Conservation (phyloP, 179 eudicot species). For the Spergularia azorica region DNA sequence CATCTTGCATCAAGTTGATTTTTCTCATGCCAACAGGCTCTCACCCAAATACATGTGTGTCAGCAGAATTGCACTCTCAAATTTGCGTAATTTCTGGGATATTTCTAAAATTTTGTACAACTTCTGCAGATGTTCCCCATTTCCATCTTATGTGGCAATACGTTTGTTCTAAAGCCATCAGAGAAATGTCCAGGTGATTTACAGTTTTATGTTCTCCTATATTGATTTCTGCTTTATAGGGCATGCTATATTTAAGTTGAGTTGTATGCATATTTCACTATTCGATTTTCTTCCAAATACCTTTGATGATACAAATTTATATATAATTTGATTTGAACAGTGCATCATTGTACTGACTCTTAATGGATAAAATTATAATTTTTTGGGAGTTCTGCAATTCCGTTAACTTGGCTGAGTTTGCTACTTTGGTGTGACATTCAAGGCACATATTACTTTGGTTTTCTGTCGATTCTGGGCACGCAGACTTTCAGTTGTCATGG, state of each 20-base stretch:
- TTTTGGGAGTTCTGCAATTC: too few species aligned
- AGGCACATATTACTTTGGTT: too few species aligned
- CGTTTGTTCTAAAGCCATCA: constrained; percentile 70
- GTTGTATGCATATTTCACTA: background rate
- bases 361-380: too few species aligned
- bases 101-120: background rate
- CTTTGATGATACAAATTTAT: background rate
- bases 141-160: constrained; percentile 78
- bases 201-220: background rate
- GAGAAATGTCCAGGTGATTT: constrained; percentile 72
- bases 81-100: background rate
- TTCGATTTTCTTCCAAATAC: background rate
- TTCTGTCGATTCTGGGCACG: background rate
- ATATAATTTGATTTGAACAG: background rate
- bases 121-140: constrained; percentile 71
- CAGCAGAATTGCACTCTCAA: background rate
- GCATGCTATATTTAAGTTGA: background rate
- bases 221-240: background rate
- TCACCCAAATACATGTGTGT: background rate
- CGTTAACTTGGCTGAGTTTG: too few species aligned
- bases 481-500: background rate
- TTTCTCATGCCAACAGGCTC: background rate
- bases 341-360: too few species aligned
- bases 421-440: background rate
- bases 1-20: constrained; percentile 2